Percentiles rank a stretch among this genome's conserved stretches.
phyloP scores from a whole-genome alignment of 2,329 filamentous ascomycete genomes.

The Aspergillus brunneoviolaceus region DNA sequence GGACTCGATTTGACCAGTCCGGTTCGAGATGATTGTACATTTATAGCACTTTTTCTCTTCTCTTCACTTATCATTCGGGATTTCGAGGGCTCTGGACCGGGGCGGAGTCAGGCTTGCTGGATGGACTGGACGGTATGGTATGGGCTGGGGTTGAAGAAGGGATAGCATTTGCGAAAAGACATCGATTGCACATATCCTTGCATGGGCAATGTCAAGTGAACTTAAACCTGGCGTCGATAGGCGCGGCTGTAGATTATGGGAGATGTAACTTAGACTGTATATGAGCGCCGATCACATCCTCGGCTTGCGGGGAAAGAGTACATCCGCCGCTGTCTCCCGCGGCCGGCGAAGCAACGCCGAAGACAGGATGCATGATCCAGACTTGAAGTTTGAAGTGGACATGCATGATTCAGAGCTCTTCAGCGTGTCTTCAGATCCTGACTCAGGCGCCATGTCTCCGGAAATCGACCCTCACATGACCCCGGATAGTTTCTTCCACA shows the following conservation, averaged over 20 bases:
- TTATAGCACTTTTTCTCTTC: constrained; percentile 15
- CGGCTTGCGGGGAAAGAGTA: background rate
- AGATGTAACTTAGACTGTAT: too few relatives aligned
- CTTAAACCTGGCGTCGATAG: background rate
- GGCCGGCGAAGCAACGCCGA: background rate
- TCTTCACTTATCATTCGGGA: constrained; percentile 8
- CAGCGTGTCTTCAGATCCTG: background rate
- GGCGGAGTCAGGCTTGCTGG: constrained; percentile 11
- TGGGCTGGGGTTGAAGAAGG: background rate
- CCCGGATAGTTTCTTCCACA: constrained; percentile 32
- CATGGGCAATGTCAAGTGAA: background rate
- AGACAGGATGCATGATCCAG: background rate
- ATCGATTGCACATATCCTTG: constrained; percentile 7
- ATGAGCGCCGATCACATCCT: background rate
- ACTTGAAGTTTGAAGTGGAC: background rate
- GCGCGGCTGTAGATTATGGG: background rate
- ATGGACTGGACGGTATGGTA: constrained; percentile 7
- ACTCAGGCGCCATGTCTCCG: background rate
- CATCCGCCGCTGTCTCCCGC: background rate
- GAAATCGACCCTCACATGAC: constrained; percentile 25
- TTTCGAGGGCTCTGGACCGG: constrained; percentile 13
- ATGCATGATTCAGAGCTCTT: background rate
- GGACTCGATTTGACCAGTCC: constrained; percentile 12
- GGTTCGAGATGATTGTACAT: constrained; percentile 15
- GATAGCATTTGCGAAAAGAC: constrained; percentile 4